Conservation (phyloP, 31 red algal species). For the Porphyra umbilicalis region DNA sequence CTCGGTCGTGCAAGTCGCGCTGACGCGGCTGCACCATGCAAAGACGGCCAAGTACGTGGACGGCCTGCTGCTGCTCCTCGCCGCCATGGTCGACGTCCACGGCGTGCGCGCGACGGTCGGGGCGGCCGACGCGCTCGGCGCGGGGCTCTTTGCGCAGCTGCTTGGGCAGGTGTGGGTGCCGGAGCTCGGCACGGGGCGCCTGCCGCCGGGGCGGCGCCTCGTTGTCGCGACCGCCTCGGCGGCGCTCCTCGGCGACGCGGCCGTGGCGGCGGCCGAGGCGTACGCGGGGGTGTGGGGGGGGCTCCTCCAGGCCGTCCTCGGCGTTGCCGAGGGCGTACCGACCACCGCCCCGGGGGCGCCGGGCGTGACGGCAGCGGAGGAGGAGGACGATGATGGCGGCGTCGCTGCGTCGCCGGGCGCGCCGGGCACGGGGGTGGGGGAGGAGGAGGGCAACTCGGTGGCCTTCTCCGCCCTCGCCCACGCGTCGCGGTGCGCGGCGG, state of each 20-base stretch:
- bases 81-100: conserved; percentile 4
- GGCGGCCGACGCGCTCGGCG: conserved; percentile 20
- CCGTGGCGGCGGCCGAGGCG: not conserved
- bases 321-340: not conserved
- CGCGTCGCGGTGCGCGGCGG: not conserved
- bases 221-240: not conserved
- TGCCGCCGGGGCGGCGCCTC: not conserved
- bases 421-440: not conserved
- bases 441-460: conserved; percentile 2
- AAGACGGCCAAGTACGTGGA: conserved; percentile 19
- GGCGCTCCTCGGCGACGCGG: not conserved
- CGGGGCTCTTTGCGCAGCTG: conserved; percentile 19
- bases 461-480: conserved; percentile 1
- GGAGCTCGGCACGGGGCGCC: not conserved
- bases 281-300: not conserved
- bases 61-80: conserved; percentile 12
- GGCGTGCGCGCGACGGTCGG: not conserved
- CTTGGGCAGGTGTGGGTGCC: conserved; percentile 32
- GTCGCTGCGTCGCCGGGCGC: not conserved
- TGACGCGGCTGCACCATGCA: conserved; percentile 27
- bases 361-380: not conserved
- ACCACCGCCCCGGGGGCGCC: not conserved
- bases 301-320: not conserved
- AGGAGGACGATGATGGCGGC: conserved; percentile 1
- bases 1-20: conserved; percentile 22